Percentiles rank a stretch among this genome's conserved stretches.
These are phyloP conservation scores for Phytopythium chamaehyphon DNA, from an alignment of 352 stramenopile species.

Conservation along the genomic window DNA sequence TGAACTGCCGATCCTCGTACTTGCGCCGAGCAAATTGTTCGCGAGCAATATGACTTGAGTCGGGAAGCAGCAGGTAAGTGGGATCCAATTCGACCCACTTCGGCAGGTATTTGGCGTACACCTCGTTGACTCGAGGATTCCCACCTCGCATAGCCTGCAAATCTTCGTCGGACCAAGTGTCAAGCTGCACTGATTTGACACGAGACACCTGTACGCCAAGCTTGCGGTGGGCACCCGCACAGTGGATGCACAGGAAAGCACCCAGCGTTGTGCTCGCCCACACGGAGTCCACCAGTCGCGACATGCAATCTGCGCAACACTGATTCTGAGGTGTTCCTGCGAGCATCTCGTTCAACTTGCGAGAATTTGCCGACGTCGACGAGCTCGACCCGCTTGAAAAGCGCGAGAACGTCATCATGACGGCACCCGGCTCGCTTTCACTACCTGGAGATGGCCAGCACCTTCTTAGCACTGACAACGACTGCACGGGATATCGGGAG, in stretches of 20 bases:
- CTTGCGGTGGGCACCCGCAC: conserved; percentile 92
- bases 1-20: conserved; percentile 68
- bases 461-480: too few species aligned
- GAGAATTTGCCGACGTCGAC: conserved; percentile 25
- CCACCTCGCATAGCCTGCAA: conserved; percentile 63
- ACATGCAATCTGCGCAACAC: conserved; percentile 75
- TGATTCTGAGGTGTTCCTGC: conserved; percentile 57
- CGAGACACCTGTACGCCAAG: conserved; percentile 94
- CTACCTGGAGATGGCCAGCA: background rate
- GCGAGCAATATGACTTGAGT: conserved; percentile 19
- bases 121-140: conserved; percentile 60
- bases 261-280: conserved; percentile 94
- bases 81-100: conserved; percentile 47
- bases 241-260: conserved; percentile 95
- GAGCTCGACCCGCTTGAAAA: conserved; percentile 13
- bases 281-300: conserved; percentile 74
- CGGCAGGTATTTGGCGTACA: conserved; percentile 53
- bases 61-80: conserved; percentile 32
- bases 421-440: background rate
- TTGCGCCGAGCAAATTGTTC: conserved; percentile 65
- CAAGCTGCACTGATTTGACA: conserved; percentile 77
- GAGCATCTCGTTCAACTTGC: conserved; percentile 66
- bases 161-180: conserved; percentile 75
- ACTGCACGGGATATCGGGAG: background rate
- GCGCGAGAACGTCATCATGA: conserved; percentile 45